Base-by-base conservation (phyloP, 2,329 filamentous ascomycete genomes). In the Pseudocercospora crystallina region DNA sequence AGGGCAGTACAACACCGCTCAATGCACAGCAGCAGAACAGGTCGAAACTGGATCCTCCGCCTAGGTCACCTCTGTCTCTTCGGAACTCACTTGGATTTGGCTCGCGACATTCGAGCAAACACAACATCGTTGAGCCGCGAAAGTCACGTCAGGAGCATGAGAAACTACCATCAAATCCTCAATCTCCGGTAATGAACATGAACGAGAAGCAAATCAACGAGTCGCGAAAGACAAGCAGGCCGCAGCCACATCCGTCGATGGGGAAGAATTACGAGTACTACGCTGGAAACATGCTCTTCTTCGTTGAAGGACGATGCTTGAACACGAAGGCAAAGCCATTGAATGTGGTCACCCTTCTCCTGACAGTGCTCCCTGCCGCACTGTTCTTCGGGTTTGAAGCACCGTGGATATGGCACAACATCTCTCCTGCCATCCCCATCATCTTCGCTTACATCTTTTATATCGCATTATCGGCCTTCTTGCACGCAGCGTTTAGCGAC, bases 381-480 rank as follows among this genome's bases (percentile, higher is more conserved):
- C 79, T 99, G 36, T 99, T 96, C 76, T 92, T 95, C 71, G 82
- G 76, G 14, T 95, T 86, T 64, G 94, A 88, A 55, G 90, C 87
- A 9, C 83, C 88, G 15, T 96, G 87, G 82, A 69, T 95, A 46
- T 96, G 90, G 90, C 77, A 84, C 61, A 80, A 95, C 63, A 80
- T 95, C 58, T 95, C 89, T 33, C 91, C 91, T 30, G 90, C 90
- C 46, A 83, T 97, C 62, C 94, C 94, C 45, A 83, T 97, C 61
- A 71, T 89, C 37, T 97, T 95, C 73, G 91, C 84, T 46, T 99
- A 99, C 68, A 66, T 96, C n/a, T 90, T 90, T 64, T 91, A 87
- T 68, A 78, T 99, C 26, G 95, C 89, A 71, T 77, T 96, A 41
- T 96, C 91, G 17, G 97, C 94, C 2, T 99, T 97, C 66, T 65